These are phyloP conservation scores for Fusarium tuaranense DNA, from an alignment of 2,329 filamentous ascomycete genomes.

Conservation along the genomic window DNA sequence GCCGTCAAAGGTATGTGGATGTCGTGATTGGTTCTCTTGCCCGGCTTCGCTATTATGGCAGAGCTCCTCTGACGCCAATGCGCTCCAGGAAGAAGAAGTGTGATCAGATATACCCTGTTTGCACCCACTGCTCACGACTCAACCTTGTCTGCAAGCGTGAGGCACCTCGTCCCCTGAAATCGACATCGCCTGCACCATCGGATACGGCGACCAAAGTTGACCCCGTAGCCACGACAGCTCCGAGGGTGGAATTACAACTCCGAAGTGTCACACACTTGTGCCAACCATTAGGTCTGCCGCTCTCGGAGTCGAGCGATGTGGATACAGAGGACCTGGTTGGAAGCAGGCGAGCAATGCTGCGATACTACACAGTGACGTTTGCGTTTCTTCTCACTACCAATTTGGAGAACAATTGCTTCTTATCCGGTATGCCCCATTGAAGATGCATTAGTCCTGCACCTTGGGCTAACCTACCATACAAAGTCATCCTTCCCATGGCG, in stretches of 20 bases:
- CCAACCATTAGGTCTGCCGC: neutral
- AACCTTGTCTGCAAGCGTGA: neutral
- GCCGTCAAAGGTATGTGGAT: constrained; percentile 23
- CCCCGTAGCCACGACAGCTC: neutral
- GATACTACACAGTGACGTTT: neutral
- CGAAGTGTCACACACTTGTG: neutral
- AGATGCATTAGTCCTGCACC: neutral
- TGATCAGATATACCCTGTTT: neutral
- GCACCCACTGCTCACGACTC: neutral
- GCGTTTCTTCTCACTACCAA: neutral
- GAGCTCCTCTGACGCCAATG: neutral
- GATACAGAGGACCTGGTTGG: neutral
- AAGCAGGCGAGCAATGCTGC: neutral
- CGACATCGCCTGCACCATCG: neutral
- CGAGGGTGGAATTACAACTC: neutral
- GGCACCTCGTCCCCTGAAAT: neutral
- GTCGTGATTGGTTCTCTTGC: neutral
- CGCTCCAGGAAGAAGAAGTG: neutral
- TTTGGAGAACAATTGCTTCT: neutral
- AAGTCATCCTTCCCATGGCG: constrained; percentile 38
- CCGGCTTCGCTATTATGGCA: neutral
- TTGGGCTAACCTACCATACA: neutral
- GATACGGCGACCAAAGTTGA: neutral
- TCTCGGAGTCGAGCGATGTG: neutral
- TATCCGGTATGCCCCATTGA: neutral